Evolutionary conservation across 169 alveolate species (phyloP).

Genomic region (Cryptosporidium xiaoi): DNA sequence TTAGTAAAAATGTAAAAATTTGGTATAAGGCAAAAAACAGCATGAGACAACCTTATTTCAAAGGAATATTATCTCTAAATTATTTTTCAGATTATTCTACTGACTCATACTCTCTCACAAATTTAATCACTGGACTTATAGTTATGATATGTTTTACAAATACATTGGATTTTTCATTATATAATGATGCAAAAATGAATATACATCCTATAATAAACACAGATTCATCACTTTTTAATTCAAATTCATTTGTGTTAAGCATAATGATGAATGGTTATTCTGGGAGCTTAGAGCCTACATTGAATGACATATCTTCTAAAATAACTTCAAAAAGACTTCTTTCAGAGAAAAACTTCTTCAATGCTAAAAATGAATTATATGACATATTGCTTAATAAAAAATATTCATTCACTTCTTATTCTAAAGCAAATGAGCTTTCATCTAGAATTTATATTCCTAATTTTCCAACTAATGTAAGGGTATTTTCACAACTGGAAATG

Average conservation of each 20-base stretch:
- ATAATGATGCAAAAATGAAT: constrained; percentile 20
- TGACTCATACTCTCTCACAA: not conserved
- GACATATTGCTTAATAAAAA: constrained; percentile 1
- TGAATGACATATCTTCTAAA: constrained; percentile 2
- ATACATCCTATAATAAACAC: not conserved
- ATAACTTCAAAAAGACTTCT: constrained; percentile 9
- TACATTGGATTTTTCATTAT: constrained; percentile 2
- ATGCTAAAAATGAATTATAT: not conserved
- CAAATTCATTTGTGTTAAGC: not conserved
- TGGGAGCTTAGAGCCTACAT: not conserved
- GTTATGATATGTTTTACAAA: not conserved
- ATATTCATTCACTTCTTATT: constrained; percentile 2
- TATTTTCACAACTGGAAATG: not conserved
- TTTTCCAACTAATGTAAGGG: constrained; percentile 20
- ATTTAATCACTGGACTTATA: constrained; percentile 3
- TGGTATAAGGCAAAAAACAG: constrained; percentile 42
- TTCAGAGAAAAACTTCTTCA: not conserved
- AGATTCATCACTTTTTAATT: not conserved
- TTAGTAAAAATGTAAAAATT: constrained; percentile 1
- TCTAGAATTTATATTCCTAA: constrained; percentile 27
- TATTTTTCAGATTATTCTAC: not conserved
- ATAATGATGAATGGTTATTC: constrained; percentile 13
- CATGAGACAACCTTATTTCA: constrained; percentile 25
- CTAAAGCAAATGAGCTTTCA: constrained; percentile 52
- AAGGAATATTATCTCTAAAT: constrained; percentile 22